phyloP scores from a whole-genome alignment of 352 stramenopile genomes.

The Phytophthora fragariae region DNA sequence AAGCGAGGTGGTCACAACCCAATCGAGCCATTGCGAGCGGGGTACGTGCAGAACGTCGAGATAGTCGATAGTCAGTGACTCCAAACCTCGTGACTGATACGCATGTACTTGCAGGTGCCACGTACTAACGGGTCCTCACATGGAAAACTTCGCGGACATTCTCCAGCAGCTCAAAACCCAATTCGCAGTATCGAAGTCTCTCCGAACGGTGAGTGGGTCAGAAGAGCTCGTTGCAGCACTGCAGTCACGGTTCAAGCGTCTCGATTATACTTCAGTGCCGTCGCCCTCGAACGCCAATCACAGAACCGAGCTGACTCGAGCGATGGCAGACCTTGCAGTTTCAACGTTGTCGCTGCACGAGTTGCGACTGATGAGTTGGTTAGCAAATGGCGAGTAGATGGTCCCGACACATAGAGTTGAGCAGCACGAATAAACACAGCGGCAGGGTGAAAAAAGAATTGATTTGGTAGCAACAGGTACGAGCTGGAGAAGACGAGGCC shows the following conservation, averaged over 20 bases:
- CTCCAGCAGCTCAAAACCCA: conserved; percentile 40
- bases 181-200: conserved; percentile 11
- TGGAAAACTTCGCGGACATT: conserved; percentile 77
- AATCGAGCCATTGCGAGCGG: conserved; percentile 73
- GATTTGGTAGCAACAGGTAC: conserved; percentile 43
- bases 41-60: conserved; percentile 30
- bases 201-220: conserved; percentile 18
- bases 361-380: conserved; percentile 44
- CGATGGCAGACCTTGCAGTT: conserved; percentile 42
- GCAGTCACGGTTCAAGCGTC: conserved; percentile 24
- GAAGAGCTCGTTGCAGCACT: conserved; percentile 37
- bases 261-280: background rate
- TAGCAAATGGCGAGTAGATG: conserved; percentile 26
- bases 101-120: conserved; percentile 47
- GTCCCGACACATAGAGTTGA: background rate
- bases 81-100: background rate
- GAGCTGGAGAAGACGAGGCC: conserved; percentile 21
- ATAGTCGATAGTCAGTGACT: background rate
- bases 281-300: background rate
- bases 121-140: conserved; percentile 71
- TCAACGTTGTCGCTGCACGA: conserved; percentile 44
- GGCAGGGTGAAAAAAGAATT: conserved; percentile 32
- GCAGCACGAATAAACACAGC: conserved; percentile 16
- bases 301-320: conserved; percentile 30
- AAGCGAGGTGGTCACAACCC: conserved; percentile 75